Conservation (phyloP, 2,329 filamentous ascomycete genomes). For the Phialophora chinensis region DNA sequence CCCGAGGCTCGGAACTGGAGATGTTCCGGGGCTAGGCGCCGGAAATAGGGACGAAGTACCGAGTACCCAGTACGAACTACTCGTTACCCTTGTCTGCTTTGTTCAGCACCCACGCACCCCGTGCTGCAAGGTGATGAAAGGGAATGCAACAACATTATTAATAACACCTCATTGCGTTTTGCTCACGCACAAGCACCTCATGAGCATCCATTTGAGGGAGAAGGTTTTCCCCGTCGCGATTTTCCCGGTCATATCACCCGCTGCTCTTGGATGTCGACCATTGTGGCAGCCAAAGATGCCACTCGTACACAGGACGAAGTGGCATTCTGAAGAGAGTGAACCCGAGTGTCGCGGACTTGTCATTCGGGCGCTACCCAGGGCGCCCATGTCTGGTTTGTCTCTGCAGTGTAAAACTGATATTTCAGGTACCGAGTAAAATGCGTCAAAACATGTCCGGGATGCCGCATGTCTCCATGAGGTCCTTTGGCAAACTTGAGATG, state of each 20-base stretch:
- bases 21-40: neutral
- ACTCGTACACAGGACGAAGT: neutral
- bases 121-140: conserved; percentile 13
- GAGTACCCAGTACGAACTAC: neutral
- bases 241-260: conserved; percentile 1
- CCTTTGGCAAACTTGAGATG: neutral
- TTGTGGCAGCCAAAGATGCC: neutral
- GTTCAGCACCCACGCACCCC: neutral
- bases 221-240: neutral
- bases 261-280: neutral
- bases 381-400: neutral
- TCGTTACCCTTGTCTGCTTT: neutral
- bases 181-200: neutral
- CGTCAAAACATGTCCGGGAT: neutral
- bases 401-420: neutral
- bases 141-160: conserved; percentile 19
- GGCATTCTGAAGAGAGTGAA: neutral
- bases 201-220: neutral
- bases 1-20: neutral
- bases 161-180: neutral
- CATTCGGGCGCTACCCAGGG: neutral
- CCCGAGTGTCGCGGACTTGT: neutral
- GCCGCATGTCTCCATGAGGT: neutral
- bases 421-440: neutral
- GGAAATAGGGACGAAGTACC: neutral